Evolutionary conservation across 129 eudicot species (phyloP).

Genomic region (Helichrysum umbraculigerum): DNA sequence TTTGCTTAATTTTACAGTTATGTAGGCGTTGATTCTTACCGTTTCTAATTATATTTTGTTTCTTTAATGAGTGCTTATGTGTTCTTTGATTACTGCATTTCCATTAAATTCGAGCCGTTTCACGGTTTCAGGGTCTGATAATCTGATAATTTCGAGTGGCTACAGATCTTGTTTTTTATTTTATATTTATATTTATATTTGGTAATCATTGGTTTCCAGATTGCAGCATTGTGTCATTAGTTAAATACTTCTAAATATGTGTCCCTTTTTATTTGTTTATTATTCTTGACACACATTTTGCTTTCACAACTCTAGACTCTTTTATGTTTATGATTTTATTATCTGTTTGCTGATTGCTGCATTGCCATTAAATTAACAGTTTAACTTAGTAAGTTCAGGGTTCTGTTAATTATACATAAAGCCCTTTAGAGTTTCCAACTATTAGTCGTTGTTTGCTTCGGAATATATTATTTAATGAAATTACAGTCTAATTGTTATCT

Average conservation of each 20-base stretch:
- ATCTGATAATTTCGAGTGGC: neutral
- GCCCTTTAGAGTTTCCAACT: conserved; percentile 17
- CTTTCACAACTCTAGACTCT: conserved; percentile 34
- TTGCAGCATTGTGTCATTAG: conserved; percentile 33
- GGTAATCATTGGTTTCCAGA: conserved; percentile 21
- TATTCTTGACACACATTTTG: conserved; percentile 21
- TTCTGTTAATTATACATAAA: neutral
- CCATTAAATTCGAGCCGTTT: neutral
- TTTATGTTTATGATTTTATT: neutral
- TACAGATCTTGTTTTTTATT: neutral
- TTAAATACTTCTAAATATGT: conserved; percentile 27
- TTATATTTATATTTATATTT: neutral
- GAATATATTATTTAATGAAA: neutral
- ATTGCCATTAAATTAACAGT: conserved; percentile 23
- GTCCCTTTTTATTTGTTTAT: conserved; percentile 7
- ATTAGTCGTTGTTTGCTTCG: neutral
- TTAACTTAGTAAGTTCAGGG: neutral
- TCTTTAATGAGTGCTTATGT: neutral
- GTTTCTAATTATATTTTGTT: neutral
- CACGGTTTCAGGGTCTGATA: conserved; percentile 18
- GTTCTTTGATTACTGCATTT: conserved; percentile 13
- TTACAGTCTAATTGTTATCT: neutral
- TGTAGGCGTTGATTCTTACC: neutral
- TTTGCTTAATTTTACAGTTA: neutral
- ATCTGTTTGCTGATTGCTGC: conserved; percentile 36